Conservation (phyloP, 2,329 filamentous ascomycete genomes). For the Decorospora gaudefroyi region DNA sequence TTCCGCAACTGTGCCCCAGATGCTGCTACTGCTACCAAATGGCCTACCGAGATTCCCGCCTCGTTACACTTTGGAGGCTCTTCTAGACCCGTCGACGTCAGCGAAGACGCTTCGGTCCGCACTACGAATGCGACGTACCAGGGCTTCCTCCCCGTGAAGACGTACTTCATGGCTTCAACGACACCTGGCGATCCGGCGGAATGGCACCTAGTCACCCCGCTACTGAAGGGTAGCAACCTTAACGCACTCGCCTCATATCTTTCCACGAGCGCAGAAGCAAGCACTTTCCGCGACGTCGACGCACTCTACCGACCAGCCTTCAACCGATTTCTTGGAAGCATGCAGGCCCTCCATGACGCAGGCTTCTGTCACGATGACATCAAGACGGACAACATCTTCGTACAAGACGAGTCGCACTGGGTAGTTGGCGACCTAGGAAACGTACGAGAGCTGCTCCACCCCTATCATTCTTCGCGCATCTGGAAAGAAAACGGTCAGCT, state of each 20-base stretch:
- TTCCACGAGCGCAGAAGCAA: background rate
- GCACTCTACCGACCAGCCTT: slow-evolving; percentile 36
- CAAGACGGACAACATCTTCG: slow-evolving; percentile 45
- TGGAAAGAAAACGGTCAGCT: slow-evolving; percentile 34
- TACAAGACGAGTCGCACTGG: slow-evolving; percentile 30
- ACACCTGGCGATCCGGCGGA: slow-evolving; percentile 13
- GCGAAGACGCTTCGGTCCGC: background rate
- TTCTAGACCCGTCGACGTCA: background rate
- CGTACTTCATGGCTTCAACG: slow-evolving; percentile 21
- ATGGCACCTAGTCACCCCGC: slow-evolving; percentile 30
- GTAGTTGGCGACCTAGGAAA: slow-evolving; percentile 46
- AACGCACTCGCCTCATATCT: slow-evolving; percentile 14
- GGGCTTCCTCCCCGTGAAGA: slow-evolving; percentile 26
- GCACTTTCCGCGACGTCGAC: slow-evolving; percentile 28
- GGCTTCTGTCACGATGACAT: slow-evolving; percentile 49
- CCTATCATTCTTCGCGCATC: slow-evolving; percentile 31
- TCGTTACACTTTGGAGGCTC: slow-evolving; percentile 26
- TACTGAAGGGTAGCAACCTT: slow-evolving; percentile 22
- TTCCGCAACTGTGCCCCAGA: slow-evolving; percentile 32
- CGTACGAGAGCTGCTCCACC: slow-evolving; percentile 36
- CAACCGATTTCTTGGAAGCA: slow-evolving; percentile 26
- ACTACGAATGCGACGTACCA: slow-evolving; percentile 1
- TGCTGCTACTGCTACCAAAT: slow-evolving; percentile 8
- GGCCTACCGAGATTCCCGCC: slow-evolving; percentile 38
- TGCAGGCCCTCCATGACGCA: slow-evolving; percentile 33